Conservation (phyloP, 2,329 filamentous ascomycete genomes). For the Orbilia brochopaga region DNA sequence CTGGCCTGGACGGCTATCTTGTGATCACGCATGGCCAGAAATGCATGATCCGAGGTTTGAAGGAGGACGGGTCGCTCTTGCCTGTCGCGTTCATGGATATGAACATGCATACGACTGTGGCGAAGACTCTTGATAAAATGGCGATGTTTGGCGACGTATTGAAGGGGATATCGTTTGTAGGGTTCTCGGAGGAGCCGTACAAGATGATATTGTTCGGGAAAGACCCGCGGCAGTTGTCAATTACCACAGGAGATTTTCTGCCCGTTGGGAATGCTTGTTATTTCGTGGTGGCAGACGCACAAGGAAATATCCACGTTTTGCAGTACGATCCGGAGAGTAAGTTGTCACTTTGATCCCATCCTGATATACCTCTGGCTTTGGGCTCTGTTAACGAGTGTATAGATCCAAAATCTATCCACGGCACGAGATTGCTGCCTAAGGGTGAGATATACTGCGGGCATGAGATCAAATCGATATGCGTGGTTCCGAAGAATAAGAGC, state of each 20-base stretch:
- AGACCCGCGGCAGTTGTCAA: constrained; percentile 76
- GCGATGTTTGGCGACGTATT: constrained; percentile 90
- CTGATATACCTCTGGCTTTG: background rate
- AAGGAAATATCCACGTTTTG: constrained; percentile 84
- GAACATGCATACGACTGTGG: constrained; percentile 87
- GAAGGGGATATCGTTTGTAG: constrained; percentile 94
- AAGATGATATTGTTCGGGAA: constrained; percentile 93
- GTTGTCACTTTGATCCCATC: constrained; percentile 56
- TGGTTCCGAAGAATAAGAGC: constrained; percentile 65
- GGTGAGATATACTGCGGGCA: constrained; percentile 85
- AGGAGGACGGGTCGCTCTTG: constrained; percentile 89
- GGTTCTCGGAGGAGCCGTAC: constrained; percentile 96
- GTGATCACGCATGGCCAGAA: constrained; percentile 94
- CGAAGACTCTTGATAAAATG: constrained; percentile 80
- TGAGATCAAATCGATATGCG: constrained; percentile 75
- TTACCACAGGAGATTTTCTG: constrained; percentile 83
- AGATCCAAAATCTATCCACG: constrained; percentile 93
- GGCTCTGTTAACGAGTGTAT: constrained; percentile 54
- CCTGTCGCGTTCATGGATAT: constrained; percentile 98
- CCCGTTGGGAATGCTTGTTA: constrained; percentile 83
- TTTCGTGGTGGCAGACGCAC: constrained; percentile 80
- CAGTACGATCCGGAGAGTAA: constrained; percentile 94
- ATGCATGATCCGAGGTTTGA: constrained; percentile 92
- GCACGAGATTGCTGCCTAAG: constrained; percentile 82
- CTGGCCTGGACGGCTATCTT: constrained; percentile 86